phyloP scores from a whole-genome alignment of 2,329 filamentous ascomycete genomes.

The Apiospora kogelbergensis region DNA sequence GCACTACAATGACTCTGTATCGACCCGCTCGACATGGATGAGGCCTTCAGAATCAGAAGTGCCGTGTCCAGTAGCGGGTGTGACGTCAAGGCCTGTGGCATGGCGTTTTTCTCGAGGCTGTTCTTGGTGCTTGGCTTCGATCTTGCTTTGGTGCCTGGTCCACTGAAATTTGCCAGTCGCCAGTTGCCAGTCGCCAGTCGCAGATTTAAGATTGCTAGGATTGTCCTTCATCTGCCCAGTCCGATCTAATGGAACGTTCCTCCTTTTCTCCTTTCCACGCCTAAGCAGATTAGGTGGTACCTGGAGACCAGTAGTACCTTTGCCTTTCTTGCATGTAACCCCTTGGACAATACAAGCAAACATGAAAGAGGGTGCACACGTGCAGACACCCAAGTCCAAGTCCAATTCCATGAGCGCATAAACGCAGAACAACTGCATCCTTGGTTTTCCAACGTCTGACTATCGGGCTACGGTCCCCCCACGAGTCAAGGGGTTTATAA shows the following conservation, averaged over 20 bases:
- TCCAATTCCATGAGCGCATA: neutral
- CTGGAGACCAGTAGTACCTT: neutral
- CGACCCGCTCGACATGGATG: neutral
- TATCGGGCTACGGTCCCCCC: neutral
- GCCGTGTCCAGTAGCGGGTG: neutral
- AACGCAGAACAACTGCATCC: neutral
- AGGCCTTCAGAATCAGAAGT: neutral
- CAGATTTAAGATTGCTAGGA: constrained; percentile 2
- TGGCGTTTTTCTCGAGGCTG: neutral
- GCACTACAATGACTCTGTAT: neutral
- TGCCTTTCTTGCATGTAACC: neutral
- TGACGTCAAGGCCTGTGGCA: neutral
- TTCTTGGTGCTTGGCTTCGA: neutral
- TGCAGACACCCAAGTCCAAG: neutral
- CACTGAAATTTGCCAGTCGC: neutral
- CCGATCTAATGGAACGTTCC: constrained; percentile 2
- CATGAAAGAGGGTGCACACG: neutral
- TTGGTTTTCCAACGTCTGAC: constrained; percentile 5
- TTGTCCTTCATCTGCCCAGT: constrained; percentile 4
- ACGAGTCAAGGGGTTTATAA: constrained; percentile 7
- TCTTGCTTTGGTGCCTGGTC: neutral
- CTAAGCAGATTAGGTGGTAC: neutral
- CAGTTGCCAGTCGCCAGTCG: neutral
- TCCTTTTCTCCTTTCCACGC: neutral
- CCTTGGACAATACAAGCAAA: neutral